phyloP scores from a whole-genome alignment of 139 green algal genomes.

The Haematococcus lacustris region DNA sequence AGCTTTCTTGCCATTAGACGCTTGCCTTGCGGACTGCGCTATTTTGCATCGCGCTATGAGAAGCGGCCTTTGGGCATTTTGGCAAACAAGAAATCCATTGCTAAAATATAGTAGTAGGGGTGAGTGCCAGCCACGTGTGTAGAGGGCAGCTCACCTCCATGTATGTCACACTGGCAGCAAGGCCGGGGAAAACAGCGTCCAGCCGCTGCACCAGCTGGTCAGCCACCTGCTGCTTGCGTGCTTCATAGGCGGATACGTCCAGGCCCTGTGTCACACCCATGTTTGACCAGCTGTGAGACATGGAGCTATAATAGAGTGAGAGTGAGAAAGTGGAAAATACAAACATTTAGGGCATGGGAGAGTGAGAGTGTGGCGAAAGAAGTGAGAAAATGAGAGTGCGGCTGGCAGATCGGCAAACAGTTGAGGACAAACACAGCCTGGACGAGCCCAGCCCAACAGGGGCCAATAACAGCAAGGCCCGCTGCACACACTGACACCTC shows the following conservation, averaged over 20 bases:
- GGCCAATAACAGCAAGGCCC: background rate
- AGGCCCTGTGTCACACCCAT: slow-evolving; percentile 16
- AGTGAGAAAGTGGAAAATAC: background rate
- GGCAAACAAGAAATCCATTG: too few relatives aligned
- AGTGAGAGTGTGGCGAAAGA: background rate
- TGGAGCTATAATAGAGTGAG: background rate
- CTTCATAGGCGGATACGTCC: slow-evolving; percentile 33
- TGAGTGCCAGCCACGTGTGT: too few relatives aligned
- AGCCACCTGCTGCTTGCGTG: slow-evolving; percentile 67
- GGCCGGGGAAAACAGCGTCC: slow-evolving; percentile 75
- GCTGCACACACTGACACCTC: background rate
- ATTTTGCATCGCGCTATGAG: too few relatives aligned
- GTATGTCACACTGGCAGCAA: slow-evolving; percentile 59
- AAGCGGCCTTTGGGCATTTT: too few relatives aligned
- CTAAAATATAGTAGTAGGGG: too few relatives aligned
- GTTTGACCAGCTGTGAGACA: background rate
- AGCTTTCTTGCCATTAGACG: too few relatives aligned
- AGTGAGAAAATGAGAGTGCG: background rate
- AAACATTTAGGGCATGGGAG: background rate
- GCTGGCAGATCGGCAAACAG: background rate
- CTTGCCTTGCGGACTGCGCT: too few relatives aligned
- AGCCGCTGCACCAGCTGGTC: slow-evolving; percentile 68
- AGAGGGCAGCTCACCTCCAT: slow-evolving; percentile 45
- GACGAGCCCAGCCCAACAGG: background rate
- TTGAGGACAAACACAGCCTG: background rate